Base-by-base conservation (phyloP, 2,329 filamentous ascomycete species). In the Plenodomus lindquistii region DNA sequence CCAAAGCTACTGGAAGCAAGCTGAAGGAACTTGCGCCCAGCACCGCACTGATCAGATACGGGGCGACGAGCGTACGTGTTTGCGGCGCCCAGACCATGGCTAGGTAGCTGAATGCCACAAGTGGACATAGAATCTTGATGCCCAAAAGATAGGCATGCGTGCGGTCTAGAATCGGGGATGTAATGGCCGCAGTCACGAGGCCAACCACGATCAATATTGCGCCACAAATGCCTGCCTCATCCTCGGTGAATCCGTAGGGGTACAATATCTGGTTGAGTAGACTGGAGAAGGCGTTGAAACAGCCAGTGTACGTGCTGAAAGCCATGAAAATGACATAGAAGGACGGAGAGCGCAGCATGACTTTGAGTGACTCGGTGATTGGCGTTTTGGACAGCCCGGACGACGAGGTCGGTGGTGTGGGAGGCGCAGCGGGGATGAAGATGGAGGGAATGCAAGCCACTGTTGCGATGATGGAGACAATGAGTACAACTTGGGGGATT, bases 231-330 rank as follows among this genome's bases (percentile, higher is more conserved):
- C 94, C 94, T 18, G 93, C 89, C 46, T 96, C 81, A 56, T 87
- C 87, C 69, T 96, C 88, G 50, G 77, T 82, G 80, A 91, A 96
- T 63, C 85, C 88, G 74, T 97, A 93, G 0, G 94, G 94, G 34
- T 83, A 78, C 55, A 97, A 82, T 68, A 97, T 89, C 69, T 97
- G 93, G 76, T 93, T 96, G 9, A 97, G 80, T 1, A 97, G 83
- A 1, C 88, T 88, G 41, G 91, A 95, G 58, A 92, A 79, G 59
- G 88, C 88, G 79, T 97, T 97, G 85, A 99, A 99, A 76, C 94
- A 87, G 62, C 88, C 91, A 52, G 96, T 89, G 72, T 91, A 96
- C 62, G 92, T 74, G 56, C 83, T 76, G 74, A 93, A 97, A n/a
- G 92, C 87, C 50, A 92, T 63, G 52, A 92, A 77, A 57, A 97